phyloP scores from a whole-genome alignment of 768 basidiomycete genomes.

The Kwoniella europaea region DNA sequence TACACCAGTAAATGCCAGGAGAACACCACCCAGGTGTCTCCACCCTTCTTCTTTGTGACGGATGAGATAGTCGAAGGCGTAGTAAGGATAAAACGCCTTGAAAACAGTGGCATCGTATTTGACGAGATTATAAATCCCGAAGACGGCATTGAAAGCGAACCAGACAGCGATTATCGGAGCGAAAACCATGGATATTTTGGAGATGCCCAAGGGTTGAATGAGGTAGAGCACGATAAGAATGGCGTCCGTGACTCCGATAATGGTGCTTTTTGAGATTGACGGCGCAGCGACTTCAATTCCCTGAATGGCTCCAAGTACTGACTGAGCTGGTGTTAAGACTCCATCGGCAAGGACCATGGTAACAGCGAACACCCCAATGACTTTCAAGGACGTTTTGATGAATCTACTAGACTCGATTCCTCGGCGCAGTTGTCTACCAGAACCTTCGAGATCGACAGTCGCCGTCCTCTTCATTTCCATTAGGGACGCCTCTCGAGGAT shows the following conservation, averaged over 20 bases:
- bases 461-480: background rate
- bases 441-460: background rate
- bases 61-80: conserved; percentile 7
- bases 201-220: conserved; percentile 5
- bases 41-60: conserved; percentile 8
- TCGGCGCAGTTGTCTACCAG: conserved; percentile 1
- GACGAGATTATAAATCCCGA: conserved; percentile 5
- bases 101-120: conserved; percentile 8
- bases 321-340: conserved; percentile 5
- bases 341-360: conserved; percentile 7
- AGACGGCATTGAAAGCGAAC: conserved; percentile 5
- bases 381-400: background rate
- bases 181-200: conserved; percentile 3
- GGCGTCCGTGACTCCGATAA: conserved; percentile 2
- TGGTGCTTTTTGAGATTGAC: background rate
- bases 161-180: background rate
- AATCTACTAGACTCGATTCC: conserved; percentile 6
- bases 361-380: conserved; percentile 4
- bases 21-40: conserved; percentile 7
- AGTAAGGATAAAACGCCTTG: conserved; percentile 12
- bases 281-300: conserved; percentile 5
- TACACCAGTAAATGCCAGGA: conserved; percentile 4
- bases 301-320: conserved; percentile 5
- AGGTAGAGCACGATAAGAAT: conserved; percentile 1
- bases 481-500: conserved; percentile 4